Percentiles rank a stretch among this genome's conserved stretches.
Conservation (phyloP, 176 grass and related monocot species). For the Oryza rufipogon region DNA sequence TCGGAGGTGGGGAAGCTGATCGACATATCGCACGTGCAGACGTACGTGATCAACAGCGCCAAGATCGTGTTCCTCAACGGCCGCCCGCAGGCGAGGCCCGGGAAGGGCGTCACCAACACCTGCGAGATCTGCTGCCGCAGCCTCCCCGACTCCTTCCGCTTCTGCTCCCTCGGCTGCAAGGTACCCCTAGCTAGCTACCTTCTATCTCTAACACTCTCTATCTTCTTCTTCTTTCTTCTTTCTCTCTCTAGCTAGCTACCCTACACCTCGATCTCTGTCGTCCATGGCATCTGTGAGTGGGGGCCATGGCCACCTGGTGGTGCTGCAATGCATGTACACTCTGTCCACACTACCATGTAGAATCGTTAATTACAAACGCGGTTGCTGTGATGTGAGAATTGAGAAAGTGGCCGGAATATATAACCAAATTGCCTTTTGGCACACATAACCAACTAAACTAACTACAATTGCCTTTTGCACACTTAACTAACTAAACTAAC, state of each 20-base stretch:
- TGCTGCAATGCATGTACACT: conserved; percentile 10
- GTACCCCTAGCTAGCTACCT: not conserved
- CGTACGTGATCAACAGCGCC: conserved; percentile 84
- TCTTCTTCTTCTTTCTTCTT: not conserved
- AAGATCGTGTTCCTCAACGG: conserved; percentile 88
- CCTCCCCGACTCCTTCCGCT: conserved; percentile 70
- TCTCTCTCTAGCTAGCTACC: not conserved
- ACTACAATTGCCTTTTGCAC: no score
- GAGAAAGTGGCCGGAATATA: no score
- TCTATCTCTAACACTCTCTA: not conserved
- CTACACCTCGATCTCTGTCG: not conserved
- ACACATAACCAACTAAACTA: no score
- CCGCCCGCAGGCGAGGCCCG: conserved; percentile 58
- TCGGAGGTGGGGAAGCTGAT: conserved; percentile 75
- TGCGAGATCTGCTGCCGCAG: conserved; percentile 72
- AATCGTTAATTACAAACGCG: no score
- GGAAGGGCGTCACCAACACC: conserved; percentile 65
- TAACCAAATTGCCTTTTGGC: no score
- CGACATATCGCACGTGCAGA: conserved; percentile 78
- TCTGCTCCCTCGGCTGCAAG: conserved; percentile 90
- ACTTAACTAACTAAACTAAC: no score
- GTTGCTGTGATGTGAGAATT: no score
- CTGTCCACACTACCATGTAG: not conserved
- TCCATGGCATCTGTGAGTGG: no score
- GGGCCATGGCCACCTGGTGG: not conserved